These are phyloP conservation scores for Dissophora globulifera DNA, from an alignment of 192 early-diverging fungal genomes.

Conservation along the genomic window DNA sequence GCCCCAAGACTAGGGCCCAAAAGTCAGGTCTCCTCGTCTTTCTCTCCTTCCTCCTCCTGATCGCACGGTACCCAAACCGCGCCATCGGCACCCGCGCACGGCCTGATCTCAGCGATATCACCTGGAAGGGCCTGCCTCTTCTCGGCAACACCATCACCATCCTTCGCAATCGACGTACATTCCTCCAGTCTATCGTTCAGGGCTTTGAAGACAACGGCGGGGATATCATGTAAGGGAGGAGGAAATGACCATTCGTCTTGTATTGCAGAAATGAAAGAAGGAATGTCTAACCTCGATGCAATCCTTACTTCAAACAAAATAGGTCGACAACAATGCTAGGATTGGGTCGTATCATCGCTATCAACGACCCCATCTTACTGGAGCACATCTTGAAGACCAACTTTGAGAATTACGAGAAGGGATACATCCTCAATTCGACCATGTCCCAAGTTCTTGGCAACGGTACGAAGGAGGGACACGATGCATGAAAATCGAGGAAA, in stretches of 20 bases:
- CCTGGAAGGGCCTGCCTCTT: conserved; percentile 43
- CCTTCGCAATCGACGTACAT: conserved; percentile 16
- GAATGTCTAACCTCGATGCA: too few relatives aligned
- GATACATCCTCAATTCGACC: conserved; percentile 20
- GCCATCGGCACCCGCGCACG: conserved; percentile 43
- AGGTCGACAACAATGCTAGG: conserved; percentile 45
- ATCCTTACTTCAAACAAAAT: too few relatives aligned
- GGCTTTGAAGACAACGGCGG: conserved; percentile 14
- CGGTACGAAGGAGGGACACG: conserved; percentile 10
- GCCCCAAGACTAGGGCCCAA: conserved; percentile 25
- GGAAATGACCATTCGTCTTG: too few relatives aligned
- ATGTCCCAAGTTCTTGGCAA: conserved; percentile 45
- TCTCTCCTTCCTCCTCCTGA: conserved; percentile 22
- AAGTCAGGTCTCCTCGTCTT: conserved; percentile 30
- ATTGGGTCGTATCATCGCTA: conserved; percentile 42
- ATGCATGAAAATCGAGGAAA: not conserved
- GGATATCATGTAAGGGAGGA: conserved; percentile 26
- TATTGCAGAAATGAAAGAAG: too few relatives aligned
- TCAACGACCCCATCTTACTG: conserved; percentile 38
- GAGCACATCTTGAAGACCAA: conserved; percentile 55
- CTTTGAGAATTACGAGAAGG: conserved; percentile 54
- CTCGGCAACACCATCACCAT: conserved; percentile 40
- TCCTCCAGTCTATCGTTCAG: conserved; percentile 8
- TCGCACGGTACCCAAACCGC: conserved; percentile 49
- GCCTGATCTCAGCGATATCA: conserved; percentile 27